These are phyloP conservation scores for Leptographium wingfieldii DNA, from an alignment of 2,329 filamentous ascomycete genomes.

Conservation along the genomic window DNA sequence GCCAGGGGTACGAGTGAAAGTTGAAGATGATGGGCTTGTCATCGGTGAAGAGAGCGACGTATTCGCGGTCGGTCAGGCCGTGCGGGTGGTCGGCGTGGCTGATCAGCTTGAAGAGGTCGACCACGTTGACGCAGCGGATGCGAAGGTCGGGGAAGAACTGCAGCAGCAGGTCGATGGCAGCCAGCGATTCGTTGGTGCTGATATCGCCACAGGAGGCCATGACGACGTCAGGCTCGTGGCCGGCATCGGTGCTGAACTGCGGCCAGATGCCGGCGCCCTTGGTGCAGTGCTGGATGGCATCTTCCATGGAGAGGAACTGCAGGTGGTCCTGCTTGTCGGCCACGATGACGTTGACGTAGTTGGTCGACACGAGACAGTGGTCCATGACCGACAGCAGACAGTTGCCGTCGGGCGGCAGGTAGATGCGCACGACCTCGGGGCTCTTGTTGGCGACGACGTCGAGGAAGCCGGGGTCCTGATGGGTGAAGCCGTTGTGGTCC, in stretches of 20 bases:
- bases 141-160: conserved; percentile 58
- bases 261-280: conserved; percentile 72
- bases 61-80: conserved; percentile 54
- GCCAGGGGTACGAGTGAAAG: conserved; percentile 74
- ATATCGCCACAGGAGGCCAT: conserved; percentile 69
- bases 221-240: conserved; percentile 57
- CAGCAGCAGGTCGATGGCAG: conserved; percentile 62
- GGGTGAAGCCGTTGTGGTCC: conserved; percentile 75
- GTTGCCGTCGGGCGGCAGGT: conserved; percentile 70
- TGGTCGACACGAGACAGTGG: conserved; percentile 59
- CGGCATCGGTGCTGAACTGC: conserved; percentile 59
- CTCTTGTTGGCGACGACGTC: conserved; percentile 71
- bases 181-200: conserved; percentile 60
- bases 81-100: conserved; percentile 58
- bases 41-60: conserved; percentile 56
- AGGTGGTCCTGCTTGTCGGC: conserved; percentile 70
- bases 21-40: conserved; percentile 68
- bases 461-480: conserved; percentile 63
- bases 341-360: conserved; percentile 74
- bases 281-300: conserved; percentile 61
- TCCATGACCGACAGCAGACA: conserved; percentile 63
- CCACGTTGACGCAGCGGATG: conserved; percentile 67
- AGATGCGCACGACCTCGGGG: conserved; percentile 68
- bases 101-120: conserved; percentile 72
- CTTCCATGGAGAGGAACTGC: conserved; percentile 62